These are phyloP conservation scores for Glycine soja DNA, from an alignment of 306 rosid genomes.

Conservation along the genomic window DNA sequence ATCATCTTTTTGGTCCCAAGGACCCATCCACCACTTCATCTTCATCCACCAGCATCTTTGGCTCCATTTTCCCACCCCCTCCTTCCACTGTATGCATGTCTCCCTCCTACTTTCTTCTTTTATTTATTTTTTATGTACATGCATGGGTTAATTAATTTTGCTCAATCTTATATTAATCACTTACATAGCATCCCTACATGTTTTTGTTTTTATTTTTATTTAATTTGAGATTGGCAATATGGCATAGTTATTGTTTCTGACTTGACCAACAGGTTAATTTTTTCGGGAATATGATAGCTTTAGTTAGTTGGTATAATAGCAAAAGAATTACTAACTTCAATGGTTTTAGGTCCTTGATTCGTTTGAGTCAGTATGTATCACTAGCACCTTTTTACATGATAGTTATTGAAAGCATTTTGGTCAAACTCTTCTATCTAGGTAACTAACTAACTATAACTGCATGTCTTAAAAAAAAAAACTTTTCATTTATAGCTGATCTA, in stretches of 20 bases:
- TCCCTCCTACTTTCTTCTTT: neutral
- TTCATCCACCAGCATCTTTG: conserved; percentile 63
- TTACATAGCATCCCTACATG: neutral
- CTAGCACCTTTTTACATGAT: neutral
- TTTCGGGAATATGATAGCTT: conserved; percentile 30
- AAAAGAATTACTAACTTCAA: neutral
- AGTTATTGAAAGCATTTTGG: conserved; percentile 7
- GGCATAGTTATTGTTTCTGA: conserved; percentile 7
- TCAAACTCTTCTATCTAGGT: conserved; percentile 26
- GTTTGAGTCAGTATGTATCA: neutral
- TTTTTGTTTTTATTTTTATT: too few relatives aligned
- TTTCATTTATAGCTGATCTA: neutral
- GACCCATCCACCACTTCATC: conserved; percentile 64
- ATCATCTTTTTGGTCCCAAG: conserved; percentile 89
- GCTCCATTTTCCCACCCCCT: conserved; percentile 80
- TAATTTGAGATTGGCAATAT: neutral
- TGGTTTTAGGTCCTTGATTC: neutral
- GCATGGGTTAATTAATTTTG: neutral
- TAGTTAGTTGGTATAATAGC: neutral
- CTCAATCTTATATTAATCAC: neutral
- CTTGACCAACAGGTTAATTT: neutral
- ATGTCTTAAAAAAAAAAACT: neutral
- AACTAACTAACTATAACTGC: conserved; percentile 9
- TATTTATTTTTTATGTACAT: neutral
- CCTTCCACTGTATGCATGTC: conserved; percentile 57